These are phyloP conservation scores for Cenchrus americanus DNA, from an alignment of 176 grass and related monocot species.

Conservation along the genomic window DNA sequence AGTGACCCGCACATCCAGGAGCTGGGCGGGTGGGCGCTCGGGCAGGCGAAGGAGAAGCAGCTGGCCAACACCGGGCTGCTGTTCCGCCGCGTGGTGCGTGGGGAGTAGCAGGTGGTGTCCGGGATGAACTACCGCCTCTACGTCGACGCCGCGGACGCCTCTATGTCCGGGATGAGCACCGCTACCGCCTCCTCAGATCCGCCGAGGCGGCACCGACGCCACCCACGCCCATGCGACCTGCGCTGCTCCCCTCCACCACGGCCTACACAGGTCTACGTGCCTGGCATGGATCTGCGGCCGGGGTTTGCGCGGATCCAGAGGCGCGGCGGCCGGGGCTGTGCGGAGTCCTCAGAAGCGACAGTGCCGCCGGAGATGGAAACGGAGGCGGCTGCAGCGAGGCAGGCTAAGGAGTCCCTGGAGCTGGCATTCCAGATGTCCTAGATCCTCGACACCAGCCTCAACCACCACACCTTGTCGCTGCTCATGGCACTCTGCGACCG, in stretches of 20 bases:
- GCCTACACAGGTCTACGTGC: no score
- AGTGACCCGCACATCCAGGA: slow-evolving; percentile 30
- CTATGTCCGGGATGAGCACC: no score
- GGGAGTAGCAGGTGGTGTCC: slow-evolving; percentile 53
- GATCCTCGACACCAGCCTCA: slow-evolving; percentile 67
- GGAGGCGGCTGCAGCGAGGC: slow-evolving; percentile 47
- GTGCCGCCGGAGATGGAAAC: slow-evolving; percentile 35
- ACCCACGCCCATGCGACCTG: no score
- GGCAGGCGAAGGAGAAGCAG: slow-evolving; percentile 1
- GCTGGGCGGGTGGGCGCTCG: slow-evolving; percentile 49
- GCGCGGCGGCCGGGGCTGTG: no score
- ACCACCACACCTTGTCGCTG: slow-evolving; percentile 84
- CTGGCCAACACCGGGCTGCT: slow-evolving; percentile 4
- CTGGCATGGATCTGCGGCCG: no score
- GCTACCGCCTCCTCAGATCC: no score
- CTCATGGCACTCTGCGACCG: slow-evolving; percentile 86
- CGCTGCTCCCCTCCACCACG: no score
- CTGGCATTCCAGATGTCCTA: slow-evolving; percentile 78
- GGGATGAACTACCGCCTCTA: slow-evolving; percentile 57
- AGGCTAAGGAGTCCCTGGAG: slow-evolving; percentile 78
- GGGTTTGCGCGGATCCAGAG: no score
- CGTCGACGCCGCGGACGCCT: slow-evolving; percentile 5
- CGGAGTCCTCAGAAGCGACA: not conserved
- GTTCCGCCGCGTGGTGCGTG: slow-evolving; percentile 36
- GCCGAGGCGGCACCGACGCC: no score